Evolutionary conservation across 805 yeast species (phyloP), one percentile per base, ranked within the genome.

Genomic region (Sporopachydermia quercuum): DNA sequence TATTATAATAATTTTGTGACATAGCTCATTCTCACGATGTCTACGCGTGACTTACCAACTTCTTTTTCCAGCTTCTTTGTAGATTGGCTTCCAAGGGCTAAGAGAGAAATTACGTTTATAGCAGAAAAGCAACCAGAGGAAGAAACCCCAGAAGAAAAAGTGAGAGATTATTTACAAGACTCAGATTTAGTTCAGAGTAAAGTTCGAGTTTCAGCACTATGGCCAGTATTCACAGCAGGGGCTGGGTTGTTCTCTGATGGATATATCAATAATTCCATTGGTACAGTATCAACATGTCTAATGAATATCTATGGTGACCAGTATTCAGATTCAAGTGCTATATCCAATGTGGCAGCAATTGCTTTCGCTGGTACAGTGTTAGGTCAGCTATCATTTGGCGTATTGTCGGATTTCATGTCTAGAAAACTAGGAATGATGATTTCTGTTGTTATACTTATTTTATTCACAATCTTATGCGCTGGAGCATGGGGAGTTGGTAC

Each of bases 231-330:
- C 45, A 77, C 84, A 8, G 77, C 94, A 1, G 96, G 96, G 45
- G 91, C 95, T 0, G 96, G 96, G 40, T 66, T 87, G 37, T 86
- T 87, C 60, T 78, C 93, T 30, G 97, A 89, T 60, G 96, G 96
- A 40, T 87, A 86, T 55, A 79, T 84, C 44, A 86, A 86, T 57
- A 84, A 83, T 60, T 76, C 91, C 40, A 80, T 84, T 42, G 71
- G 83, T 43, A 70, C 91, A 5, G 93, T 79, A 14, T 68, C 78
- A 27, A 74, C 87, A 14, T 76, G 87, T 62, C 65, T 87, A 46
- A 56, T 68, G 14, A 61, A 53, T 2, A 63, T 87, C 33, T 87
- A 87, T 54, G 84, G 84, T 19, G 55, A 57, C 0, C 72, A 69
- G 48, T 78, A 78, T 52, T 56, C 73, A 3, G 47, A 66, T 4